Base-by-base conservation (phyloP, 208 protist genomes). In the Trypanosoma theileri region DNA sequence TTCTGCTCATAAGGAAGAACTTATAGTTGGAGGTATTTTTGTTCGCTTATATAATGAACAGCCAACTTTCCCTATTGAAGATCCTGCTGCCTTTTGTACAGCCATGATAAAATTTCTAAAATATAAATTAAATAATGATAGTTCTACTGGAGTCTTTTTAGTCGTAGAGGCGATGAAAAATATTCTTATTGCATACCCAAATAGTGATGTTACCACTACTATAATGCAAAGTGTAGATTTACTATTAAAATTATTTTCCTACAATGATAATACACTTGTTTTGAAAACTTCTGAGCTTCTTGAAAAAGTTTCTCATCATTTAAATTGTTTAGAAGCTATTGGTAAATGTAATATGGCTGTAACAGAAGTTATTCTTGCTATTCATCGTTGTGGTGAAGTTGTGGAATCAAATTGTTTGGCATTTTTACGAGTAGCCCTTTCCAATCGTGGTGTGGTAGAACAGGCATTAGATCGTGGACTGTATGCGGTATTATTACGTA, bases 41-140 rank as follows among this genome's bases (percentile, higher is more conserved):
- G 55, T 98, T 21, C 86, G 92, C n/a, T 57, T 97, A 13, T 98
- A 95, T 63, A 83, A 96, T 52, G 72, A 80, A 24, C 88, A 96
- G 73, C 89, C 95, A 19, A 79, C 42, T 52, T 95, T 87, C 60
- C 24, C 74, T 0, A 83, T 97, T 45, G 78, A 87, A 50, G 79
- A 95, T 28, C 88, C 91, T 11, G 69, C n/a, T 14, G 81, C 48
- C 0, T 92, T 97, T 45, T 85, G 80, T 52, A 50, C 35, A 19
- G 74, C 79, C 9, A 63, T 93, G 62, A 72, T 94, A 52, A 26
- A 69, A 44, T 88, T 77, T 53, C 45, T 91, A 11, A 22, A 80
- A 17, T 59, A 79, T 45, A 65, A 82, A 26, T 52, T 79, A 31
- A 66, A 41, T 7, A 65, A 58, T 19, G 21, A 52, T 26, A 52